Evolutionary conservation across 2,329 filamentous ascomycete genomes (phyloP), one percentile per base, ranked within the genome.

Genomic region (Fonsecaea pugnacius): DNA sequence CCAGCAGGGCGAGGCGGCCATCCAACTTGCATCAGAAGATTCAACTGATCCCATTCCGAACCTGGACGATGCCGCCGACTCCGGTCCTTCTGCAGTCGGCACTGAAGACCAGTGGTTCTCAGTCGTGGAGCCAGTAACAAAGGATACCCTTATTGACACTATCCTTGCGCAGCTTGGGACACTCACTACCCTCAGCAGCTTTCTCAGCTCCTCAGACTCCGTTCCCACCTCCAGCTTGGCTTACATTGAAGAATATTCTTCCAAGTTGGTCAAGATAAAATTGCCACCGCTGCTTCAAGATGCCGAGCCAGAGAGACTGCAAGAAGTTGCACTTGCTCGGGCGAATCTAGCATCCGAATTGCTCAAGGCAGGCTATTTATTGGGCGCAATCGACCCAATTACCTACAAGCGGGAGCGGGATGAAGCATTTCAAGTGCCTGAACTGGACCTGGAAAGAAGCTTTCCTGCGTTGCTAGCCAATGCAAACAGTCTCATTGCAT

Each of bases 71-170:
- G 60, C 46, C 7, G 50, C 48, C 8, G 21, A 53, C 72, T 69
- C 77, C 73, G 71, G 79, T 75, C 58, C 53, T 6, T n/a, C 68
- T 24, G 24, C 64, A 2, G 55, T 50, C 16, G 56, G 40, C 2
- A 43, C 51, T 32, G 50, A 71, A 59, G 66, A 64, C 58, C 83
- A 88, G 70, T 90, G 87, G 83, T 88, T 87, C 18, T 84, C 82
- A 3, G 82, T 91, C n/a, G 80, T 89, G 60, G 87, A 89, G 67
- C 86, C 88, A 0, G 79, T 90, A 30, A 89, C 87, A 1, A 83
- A 85, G 30, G 80, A 83, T 54, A 86, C 86, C 1, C 82, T 92
- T 6, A 78, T 91, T 1, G 89, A 92, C 66, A 91, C 88, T 0
- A 81, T 87, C 14, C 79, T 89, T 35, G 87, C 88, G 4, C 86